Conservation (phyloP, 2,329 filamentous ascomycete species). For the Atkinsonella hypoxylon region DNA sequence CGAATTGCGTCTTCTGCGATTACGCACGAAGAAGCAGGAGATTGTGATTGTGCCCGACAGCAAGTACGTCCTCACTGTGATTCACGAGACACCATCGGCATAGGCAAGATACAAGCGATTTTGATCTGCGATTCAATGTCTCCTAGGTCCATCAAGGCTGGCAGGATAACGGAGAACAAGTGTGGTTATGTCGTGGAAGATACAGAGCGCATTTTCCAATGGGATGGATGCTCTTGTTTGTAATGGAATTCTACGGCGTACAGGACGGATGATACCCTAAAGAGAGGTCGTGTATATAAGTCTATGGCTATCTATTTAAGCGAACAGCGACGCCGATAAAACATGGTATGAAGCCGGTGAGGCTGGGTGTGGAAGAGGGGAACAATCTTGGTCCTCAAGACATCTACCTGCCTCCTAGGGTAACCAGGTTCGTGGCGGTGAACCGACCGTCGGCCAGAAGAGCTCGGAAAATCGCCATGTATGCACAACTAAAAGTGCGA, state of each 20-base stretch:
- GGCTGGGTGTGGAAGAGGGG: no score
- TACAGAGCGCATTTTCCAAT: background rate
- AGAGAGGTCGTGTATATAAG: background rate
- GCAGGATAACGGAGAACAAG: background rate
- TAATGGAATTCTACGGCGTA: slow-evolving; percentile 2
- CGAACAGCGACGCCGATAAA: background rate
- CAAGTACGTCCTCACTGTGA: slow-evolving; percentile 67
- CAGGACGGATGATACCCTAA: slow-evolving; percentile 7
- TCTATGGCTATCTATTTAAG: background rate
- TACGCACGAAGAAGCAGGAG: slow-evolving; percentile 78
- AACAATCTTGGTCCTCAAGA: no score
- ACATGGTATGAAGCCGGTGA: background rate
- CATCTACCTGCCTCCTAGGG: no score
- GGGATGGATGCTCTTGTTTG: background rate
- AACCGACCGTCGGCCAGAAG: no score
- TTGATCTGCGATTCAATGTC: background rate
- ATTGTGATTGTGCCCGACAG: slow-evolving; percentile 71
- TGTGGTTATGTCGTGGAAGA: background rate
- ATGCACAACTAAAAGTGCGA: no score
- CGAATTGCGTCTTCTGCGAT: slow-evolving; percentile 60
- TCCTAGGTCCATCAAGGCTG: no score
- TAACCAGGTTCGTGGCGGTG: no score
- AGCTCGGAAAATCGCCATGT: no score
- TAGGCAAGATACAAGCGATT: slow-evolving; percentile 17
- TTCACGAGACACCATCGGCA: slow-evolving; percentile 69